phyloP scores from a whole-genome alignment of 345 rosid species.

The Clarkia xantiana region DNA sequence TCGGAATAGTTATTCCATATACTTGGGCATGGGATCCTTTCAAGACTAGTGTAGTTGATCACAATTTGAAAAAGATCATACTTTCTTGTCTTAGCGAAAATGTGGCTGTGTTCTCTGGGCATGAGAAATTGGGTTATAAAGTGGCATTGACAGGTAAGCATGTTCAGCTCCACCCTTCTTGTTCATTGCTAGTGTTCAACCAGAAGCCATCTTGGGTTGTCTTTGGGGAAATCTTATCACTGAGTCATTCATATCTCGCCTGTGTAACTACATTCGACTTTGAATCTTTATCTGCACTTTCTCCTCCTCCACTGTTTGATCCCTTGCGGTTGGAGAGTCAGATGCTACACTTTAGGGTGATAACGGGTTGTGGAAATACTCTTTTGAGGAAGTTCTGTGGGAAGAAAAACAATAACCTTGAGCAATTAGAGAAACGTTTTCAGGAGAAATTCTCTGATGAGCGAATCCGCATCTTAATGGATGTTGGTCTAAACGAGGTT shows the following conservation, averaged over 20 bases:
- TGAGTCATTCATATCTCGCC: slow-evolving; percentile 48
- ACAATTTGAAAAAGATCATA: slow-evolving; percentile 38
- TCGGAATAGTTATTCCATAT: slow-evolving; percentile 37
- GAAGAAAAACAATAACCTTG: slow-evolving; percentile 35
- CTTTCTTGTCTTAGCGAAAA: slow-evolving; percentile 74
- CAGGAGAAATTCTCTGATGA: slow-evolving; percentile 41
- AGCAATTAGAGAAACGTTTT: slow-evolving; percentile 39
- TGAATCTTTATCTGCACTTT: slow-evolving; percentile 37
- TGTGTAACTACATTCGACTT: slow-evolving; percentile 78
- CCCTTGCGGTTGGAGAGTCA: slow-evolving; percentile 28
- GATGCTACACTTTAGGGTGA: slow-evolving; percentile 39
- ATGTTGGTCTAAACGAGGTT: slow-evolving; percentile 51
- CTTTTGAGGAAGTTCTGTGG: slow-evolving; percentile 68
- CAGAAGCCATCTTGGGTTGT: slow-evolving; percentile 89
- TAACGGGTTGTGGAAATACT: slow-evolving; percentile 45
- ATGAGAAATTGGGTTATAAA: slow-evolving; percentile 74
- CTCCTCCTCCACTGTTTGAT: slow-evolving; percentile 69
- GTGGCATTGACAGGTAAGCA: slow-evolving; percentile 66
- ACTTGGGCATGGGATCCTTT: slow-evolving; percentile 60
- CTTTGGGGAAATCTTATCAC: slow-evolving; percentile 62
- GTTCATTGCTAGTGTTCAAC: slow-evolving; percentile 60
- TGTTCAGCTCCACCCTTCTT: slow-evolving; percentile 72
- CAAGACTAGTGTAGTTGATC: slow-evolving; percentile 25
- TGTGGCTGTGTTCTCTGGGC: slow-evolving; percentile 76
- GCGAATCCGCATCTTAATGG: slow-evolving; percentile 42